Percentiles rank a stretch among this genome's conserved stretches.
Conservation (phyloP, 192 early-diverging fungal genomes). For the Backusella westeae region DNA sequence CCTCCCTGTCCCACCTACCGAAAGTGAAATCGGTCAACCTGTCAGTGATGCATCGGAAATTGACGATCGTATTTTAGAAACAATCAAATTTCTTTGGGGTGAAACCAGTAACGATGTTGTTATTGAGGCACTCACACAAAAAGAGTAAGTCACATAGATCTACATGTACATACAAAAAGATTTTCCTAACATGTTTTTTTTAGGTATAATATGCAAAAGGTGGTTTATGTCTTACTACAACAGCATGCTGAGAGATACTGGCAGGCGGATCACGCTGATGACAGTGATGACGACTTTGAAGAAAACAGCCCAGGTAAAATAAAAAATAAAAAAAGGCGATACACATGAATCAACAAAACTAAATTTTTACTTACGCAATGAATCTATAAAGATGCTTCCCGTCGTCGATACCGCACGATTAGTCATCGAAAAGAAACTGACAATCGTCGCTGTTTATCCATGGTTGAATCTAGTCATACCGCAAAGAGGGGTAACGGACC, state of each 20-base stretch:
- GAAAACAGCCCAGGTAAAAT: conserved; percentile 12
- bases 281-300: conserved; percentile 18
- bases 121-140: conserved; percentile 25
- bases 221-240: conserved; percentile 34
- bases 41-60: conserved; percentile 25
- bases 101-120: conserved; percentile 30
- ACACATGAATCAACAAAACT: neutral
- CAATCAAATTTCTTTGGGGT: conserved; percentile 39
- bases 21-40: conserved; percentile 32
- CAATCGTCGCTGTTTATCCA: conserved; percentile 22
- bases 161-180: neutral
- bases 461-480: conserved; percentile 18
- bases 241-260: conserved; percentile 38
- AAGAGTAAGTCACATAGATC: conserved; percentile 20
- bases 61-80: conserved; percentile 37
- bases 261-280: conserved; percentile 35
- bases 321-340: neutral
- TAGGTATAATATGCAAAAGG: conserved; percentile 43
- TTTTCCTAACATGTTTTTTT: neutral
- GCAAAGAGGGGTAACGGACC: neutral
- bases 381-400: conserved; percentile 12
- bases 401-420: conserved; percentile 23
- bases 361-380: neutral
- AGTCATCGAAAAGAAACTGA: conserved; percentile 13
- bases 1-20: conserved; percentile 32